These are phyloP conservation scores for Mrakia gelida DNA, from an alignment of 768 basidiomycete species.

Conservation along the genomic window DNA sequence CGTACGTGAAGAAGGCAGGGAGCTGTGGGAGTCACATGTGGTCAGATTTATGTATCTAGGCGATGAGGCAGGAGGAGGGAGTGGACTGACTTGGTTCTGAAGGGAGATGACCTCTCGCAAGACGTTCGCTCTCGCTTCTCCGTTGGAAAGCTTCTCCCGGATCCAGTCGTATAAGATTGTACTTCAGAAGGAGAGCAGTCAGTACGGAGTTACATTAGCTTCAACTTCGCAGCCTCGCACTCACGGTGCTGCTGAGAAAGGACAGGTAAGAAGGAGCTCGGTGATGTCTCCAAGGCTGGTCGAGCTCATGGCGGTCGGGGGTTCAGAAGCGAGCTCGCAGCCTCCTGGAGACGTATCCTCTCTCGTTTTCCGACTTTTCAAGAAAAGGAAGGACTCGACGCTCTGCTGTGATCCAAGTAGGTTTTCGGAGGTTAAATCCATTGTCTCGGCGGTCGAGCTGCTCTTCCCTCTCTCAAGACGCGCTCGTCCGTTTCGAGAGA, in stretches of 20 bases:
- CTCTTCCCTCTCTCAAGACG: too few relatives aligned
- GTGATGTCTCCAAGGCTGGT: not conserved
- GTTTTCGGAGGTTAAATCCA: too few relatives aligned
- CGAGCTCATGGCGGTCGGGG: not conserved
- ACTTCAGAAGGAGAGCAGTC: too few relatives aligned
- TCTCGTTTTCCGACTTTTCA: too few relatives aligned
- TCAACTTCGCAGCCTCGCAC: too few relatives aligned
- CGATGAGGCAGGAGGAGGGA: not conserved
- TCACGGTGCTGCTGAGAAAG: not conserved
- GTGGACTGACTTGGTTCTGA: not conserved
- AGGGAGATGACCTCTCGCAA: not conserved
- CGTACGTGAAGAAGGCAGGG: conserved; percentile 7
- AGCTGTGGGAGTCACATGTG: not conserved
- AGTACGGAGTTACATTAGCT: too few relatives aligned
- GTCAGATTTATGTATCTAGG: not conserved
- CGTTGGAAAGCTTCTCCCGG: not conserved
- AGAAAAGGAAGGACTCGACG: too few relatives aligned
- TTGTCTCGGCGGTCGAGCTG: too few relatives aligned
- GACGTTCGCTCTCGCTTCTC: not conserved
- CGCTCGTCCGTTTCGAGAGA: not conserved
- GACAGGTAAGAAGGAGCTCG: conserved; percentile 6
- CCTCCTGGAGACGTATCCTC: too few relatives aligned
- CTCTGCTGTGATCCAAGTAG: too few relatives aligned
- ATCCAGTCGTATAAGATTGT: conserved; percentile 8
- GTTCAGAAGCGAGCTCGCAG: not conserved